These are phyloP conservation scores for Trametes cinnabarina DNA, from an alignment of 768 basidiomycete genomes.

Conservation along the genomic window DNA sequence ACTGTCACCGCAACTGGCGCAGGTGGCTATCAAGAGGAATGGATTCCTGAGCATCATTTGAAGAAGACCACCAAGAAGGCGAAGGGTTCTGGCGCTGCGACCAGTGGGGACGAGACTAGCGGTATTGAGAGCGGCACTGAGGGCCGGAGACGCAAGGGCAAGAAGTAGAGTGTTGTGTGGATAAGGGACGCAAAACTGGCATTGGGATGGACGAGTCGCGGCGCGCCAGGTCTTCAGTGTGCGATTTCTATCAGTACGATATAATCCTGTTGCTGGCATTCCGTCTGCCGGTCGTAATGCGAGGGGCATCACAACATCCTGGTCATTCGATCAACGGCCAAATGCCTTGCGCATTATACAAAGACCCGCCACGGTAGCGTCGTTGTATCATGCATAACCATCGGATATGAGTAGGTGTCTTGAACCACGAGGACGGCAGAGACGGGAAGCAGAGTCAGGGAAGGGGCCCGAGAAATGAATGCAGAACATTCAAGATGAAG, in stretches of 20 bases:
- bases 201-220: background rate
- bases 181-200: slow-evolving; percentile 15
- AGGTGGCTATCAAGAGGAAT: slow-evolving; percentile 80
- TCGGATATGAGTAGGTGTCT: too few relatives aligned
- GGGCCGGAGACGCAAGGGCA: slow-evolving; percentile 46
- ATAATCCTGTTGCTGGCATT: background rate
- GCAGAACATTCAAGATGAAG: too few relatives aligned
- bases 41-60: slow-evolving; percentile 89
- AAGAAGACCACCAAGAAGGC: slow-evolving; percentile 57
- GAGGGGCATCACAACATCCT: too few relatives aligned
- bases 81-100: slow-evolving; percentile 55
- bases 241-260: slow-evolving; percentile 12
- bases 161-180: slow-evolving; percentile 37
- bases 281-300: background rate
- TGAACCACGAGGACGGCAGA: too few relatives aligned
- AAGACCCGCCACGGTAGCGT: too few relatives aligned
- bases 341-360: too few relatives aligned
- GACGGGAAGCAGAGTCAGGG: too few relatives aligned
- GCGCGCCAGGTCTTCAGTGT: background rate
- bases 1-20: slow-evolving; percentile 63
- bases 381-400: too few relatives aligned
- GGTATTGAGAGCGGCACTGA: slow-evolving; percentile 46
- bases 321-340: too few relatives aligned
- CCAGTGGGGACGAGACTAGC: slow-evolving; percentile 65
- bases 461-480: too few relatives aligned